These are phyloP conservation scores for Cercospora zeina DNA, from an alignment of 2,329 filamentous ascomycete genomes.

Conservation along the genomic window DNA sequence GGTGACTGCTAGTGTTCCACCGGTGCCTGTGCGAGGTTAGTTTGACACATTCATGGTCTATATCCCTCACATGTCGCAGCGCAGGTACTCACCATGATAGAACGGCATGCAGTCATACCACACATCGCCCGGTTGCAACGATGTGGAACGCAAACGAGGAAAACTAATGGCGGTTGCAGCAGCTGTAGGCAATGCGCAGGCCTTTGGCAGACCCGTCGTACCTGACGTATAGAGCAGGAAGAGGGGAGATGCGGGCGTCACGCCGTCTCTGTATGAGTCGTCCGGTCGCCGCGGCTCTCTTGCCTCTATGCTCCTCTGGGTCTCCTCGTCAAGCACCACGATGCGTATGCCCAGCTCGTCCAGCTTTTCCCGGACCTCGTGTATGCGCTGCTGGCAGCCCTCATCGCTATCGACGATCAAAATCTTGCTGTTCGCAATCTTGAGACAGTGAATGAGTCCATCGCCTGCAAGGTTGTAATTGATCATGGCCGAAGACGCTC, in stretches of 20 bases:
- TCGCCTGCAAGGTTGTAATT: conserved; percentile 43
- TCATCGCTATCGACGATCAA: conserved; percentile 51
- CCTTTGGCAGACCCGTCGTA: conserved; percentile 75
- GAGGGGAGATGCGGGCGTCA: conserved; percentile 58
- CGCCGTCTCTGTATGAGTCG: conserved; percentile 56
- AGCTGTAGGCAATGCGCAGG: conserved; percentile 60
- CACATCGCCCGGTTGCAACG: conserved; percentile 53
- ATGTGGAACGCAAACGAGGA: conserved; percentile 42
- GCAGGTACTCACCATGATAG: conserved; percentile 58
- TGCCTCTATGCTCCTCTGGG: conserved; percentile 51
- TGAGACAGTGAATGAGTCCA: conserved; percentile 41
- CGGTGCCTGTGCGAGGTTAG: conserved; percentile 53
- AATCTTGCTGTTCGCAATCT: conserved; percentile 45
- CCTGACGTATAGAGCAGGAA: conserved; percentile 73
- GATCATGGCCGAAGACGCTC: conserved; percentile 40
- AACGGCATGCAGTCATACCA: conserved; percentile 78
- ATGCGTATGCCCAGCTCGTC: conserved; percentile 60
- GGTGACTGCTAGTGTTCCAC: conserved; percentile 59
- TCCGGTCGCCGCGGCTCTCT: conserved; percentile 55
- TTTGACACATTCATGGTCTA: neutral
- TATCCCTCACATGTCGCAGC: neutral
- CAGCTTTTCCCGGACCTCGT: conserved; percentile 52
- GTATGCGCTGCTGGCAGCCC: conserved; percentile 58
- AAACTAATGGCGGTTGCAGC: conserved; percentile 47
- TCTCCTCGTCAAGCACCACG: conserved; percentile 53